Percentiles rank a stretch among this genome's conserved stretches.
Evolutionary conservation across 495 filamentous ascomycete species (phyloP).

Genomic region (Haplographium delicatum): DNA sequence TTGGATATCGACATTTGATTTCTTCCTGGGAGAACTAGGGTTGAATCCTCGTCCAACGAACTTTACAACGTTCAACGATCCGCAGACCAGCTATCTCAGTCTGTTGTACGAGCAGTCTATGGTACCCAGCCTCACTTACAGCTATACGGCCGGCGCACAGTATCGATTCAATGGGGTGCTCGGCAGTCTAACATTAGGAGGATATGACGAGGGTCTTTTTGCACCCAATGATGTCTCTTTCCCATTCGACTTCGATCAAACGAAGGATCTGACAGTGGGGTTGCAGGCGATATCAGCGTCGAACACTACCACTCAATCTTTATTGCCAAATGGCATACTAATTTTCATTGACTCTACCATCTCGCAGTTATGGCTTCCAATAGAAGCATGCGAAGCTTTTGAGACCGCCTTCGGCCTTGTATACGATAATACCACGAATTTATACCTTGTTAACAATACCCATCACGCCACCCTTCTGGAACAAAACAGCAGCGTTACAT

Average conservation of each 20-base stretch:
- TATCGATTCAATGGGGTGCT: conserved; percentile 44
- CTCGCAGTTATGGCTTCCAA: conserved; percentile 49
- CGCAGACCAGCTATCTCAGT: conserved; percentile 41
- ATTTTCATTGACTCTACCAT: conserved; percentile 49
- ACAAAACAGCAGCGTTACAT: conserved; percentile 43
- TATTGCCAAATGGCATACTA: conserved; percentile 26
- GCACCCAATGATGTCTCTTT: conserved; percentile 38
- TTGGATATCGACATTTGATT: conserved; percentile 27
- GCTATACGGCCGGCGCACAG: conserved; percentile 49
- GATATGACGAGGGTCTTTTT: conserved; percentile 47
- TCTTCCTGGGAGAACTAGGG: conserved; percentile 9
- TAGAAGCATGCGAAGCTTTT: conserved; percentile 45
- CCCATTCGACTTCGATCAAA: conserved; percentile 40
- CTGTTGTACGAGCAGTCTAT: conserved; percentile 36
- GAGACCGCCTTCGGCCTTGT: conserved; percentile 46
- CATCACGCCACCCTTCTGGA: conserved; percentile 36
- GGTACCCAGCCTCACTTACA: conserved; percentile 46
- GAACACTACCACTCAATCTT: conserved; percentile 11
- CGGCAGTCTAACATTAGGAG: conserved; percentile 48
- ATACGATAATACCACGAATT: conserved; percentile 35
- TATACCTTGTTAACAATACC: conserved; percentile 49
- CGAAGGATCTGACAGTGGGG: conserved; percentile 43
- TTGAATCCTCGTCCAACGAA: conserved; percentile 25
- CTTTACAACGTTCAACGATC: conserved; percentile 16
- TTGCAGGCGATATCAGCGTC: conserved; percentile 39